Base-by-base conservation (phyloP, 2,329 filamentous ascomycete genomes). In the Fusarium graminum region DNA sequence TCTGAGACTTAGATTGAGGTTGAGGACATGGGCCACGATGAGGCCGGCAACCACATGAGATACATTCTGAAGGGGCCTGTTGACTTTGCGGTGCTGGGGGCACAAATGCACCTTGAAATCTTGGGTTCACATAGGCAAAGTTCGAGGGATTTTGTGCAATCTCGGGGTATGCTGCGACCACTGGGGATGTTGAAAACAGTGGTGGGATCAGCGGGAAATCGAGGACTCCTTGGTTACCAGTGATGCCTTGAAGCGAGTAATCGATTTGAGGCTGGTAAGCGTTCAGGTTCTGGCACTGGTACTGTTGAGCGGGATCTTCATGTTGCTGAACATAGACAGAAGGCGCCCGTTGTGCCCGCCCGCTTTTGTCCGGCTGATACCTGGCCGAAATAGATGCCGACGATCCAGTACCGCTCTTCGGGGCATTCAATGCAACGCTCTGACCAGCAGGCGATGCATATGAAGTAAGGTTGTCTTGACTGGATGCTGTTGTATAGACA, bases 1-100 rank as follows among this genome's bases (percentile, higher is more conserved):
- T 17, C 41, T 30, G 34, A 11, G 12, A 10, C 7, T 39, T 12
- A 45, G 13, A 14, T 8, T 11, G 5, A 6, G 13, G 25, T n/a
- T 10, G 9, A 22, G 34, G 25, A 13, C 55, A 59, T 56, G 17
- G 29, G 4, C 30, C 30, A 13, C n/a, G 12, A 29, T 59, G 56
- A 19, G 44, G 19, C 9, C n/a, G 12, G 26, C 39, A 36, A 4
- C 39, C 52, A 49, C 56, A 59, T 7, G 4, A 5, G 11, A 22
- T 11, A 22, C 56, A 59, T 10, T 3, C 7, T 7, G 8, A 4
- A 11, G n/a, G 1, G 9, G 14, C 7, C 8, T 40, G 10, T 30
- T 42, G 28, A 38, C 4, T 13, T 34, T 16, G 5, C 11, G 13
- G 30, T 16, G 30, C 16, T 6, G 12, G 12, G 16, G 34, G 16